Conservation (phyloP, 495 filamentous ascomycete genomes). For the Podospora appendiculata region DNA sequence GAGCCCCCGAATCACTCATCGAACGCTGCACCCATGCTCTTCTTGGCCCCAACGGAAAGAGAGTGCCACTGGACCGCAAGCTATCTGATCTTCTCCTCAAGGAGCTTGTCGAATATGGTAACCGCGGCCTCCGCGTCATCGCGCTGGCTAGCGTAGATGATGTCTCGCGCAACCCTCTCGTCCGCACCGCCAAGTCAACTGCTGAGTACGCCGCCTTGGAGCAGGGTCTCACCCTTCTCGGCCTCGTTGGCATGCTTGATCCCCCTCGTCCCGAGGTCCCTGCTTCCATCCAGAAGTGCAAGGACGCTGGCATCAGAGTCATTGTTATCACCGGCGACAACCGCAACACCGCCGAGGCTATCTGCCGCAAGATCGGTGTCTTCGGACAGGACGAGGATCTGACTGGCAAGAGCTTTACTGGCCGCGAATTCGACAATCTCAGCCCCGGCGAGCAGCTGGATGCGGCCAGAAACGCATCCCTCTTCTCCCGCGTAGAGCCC, state of each 20-base stretch:
- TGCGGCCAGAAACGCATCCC: conserved; percentile 75
- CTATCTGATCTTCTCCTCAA: conserved; percentile 60
- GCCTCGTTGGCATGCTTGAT: conserved; percentile 94
- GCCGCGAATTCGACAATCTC: conserved; percentile 86
- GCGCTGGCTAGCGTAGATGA: conserved; percentile 78
- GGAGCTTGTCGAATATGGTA: conserved; percentile 83
- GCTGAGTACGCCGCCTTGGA: conserved; percentile 80
- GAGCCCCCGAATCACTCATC: conserved; percentile 87
- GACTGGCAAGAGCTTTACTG: conserved; percentile 87
- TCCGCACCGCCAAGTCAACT: conserved; percentile 69
- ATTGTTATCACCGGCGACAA: conserved; percentile 99
- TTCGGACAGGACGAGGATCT: conserved; percentile 80
- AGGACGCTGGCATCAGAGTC: conserved; percentile 88
- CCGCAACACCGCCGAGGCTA: conserved; percentile 92
- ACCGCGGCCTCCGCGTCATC: conserved; percentile 88
- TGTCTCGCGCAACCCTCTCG: conserved; percentile 58
- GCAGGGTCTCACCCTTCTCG: conserved; percentile 87
- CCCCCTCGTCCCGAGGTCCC: conserved; percentile 93
- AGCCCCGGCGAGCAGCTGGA: conserved; percentile 69
- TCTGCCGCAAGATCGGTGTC: conserved; percentile 94
- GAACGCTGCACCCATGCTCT: conserved; percentile 81
- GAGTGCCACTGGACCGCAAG: conserved; percentile 58
- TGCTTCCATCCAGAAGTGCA: conserved; percentile 78
- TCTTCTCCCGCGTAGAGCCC: conserved; percentile 97
- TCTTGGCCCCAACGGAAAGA: conserved; percentile 66